Conservation (phyloP, 192 early-diverging fungal genomes). For the Entomortierella parvispora region DNA sequence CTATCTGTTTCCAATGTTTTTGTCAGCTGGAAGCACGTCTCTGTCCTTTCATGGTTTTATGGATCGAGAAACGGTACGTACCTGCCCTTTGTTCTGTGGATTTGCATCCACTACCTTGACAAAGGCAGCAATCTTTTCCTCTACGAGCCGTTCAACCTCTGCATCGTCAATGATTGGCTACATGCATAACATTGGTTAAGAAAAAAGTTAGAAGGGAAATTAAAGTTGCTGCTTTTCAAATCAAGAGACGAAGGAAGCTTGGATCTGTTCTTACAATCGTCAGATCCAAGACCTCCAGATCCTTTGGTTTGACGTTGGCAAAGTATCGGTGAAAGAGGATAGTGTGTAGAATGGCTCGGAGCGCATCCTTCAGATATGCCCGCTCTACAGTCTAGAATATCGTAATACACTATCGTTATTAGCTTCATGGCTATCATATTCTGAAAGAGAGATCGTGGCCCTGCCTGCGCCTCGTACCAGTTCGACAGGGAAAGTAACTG, state of each 20-base stretch:
- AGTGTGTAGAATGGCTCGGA: conserved; percentile 63
- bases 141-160: conserved; percentile 60
- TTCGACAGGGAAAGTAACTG: conserved; percentile 48
- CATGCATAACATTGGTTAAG: neutral
- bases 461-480: too few relatives aligned
- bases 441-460: too few relatives aligned
- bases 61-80: too few relatives aligned
- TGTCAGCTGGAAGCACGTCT: neutral
- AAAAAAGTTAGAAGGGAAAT: neutral
- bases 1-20: conserved; percentile 55
- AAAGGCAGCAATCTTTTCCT: conserved; percentile 61
- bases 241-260: neutral
- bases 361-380: conserved; percentile 22
- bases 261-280: conserved; percentile 56
- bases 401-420: too few relatives aligned
- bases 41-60: neutral
- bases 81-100: conserved; percentile 60
- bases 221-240: conserved; percentile 2
- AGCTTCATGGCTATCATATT: too few relatives aligned
- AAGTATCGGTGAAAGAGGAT: conserved; percentile 71
- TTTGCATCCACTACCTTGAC: conserved; percentile 44
- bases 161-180: conserved; percentile 66
- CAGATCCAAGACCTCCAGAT: conserved; percentile 62
- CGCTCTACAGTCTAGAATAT: conserved; percentile 38
- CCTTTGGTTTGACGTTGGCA: conserved; percentile 62